Evolutionary conservation across 805 yeast genomes (phyloP).

Genomic region (Barnettozyma pratensis): DNA sequence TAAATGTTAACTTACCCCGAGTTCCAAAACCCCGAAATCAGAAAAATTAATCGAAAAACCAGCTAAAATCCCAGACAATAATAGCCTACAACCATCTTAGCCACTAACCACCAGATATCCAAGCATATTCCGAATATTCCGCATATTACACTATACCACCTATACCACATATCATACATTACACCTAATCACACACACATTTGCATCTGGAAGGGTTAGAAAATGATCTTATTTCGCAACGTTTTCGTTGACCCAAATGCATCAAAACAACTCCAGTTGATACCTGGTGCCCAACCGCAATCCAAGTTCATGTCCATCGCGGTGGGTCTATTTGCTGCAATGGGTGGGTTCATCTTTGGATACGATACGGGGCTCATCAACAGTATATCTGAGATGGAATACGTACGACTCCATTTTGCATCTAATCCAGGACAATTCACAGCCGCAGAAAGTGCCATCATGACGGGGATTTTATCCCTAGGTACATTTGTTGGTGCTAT

Average conservation of each 20-base stretch:
- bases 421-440: conserved; percentile 41
- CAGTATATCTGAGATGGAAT: conserved; percentile 71
- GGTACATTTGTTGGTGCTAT: conserved; percentile 76
- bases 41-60: too few relatives aligned
- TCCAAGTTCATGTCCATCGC: conserved; percentile 61
- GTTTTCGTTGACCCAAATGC: conserved; percentile 17
- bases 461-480: conserved; percentile 73
- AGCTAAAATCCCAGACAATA: too few relatives aligned
- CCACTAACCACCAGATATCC: too few relatives aligned
- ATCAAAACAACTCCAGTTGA: background rate
- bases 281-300: conserved; percentile 31
- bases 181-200: background rate
- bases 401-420: conserved; percentile 55
- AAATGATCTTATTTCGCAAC: conserved; percentile 13
- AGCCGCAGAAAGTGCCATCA: conserved; percentile 59
- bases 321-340: conserved; percentile 78
- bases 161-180: background rate
- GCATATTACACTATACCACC: too few relatives aligned
- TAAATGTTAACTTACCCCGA: too few relatives aligned
- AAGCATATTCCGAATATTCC: too few relatives aligned
- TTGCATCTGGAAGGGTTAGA: background rate
- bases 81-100: too few relatives aligned
- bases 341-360: conserved; percentile 89
- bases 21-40: too few relatives aligned
- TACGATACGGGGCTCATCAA: conserved; percentile 87